A percentile compares a stretch with the other conserved stretches of the same genome.
phyloP scores from a whole-genome alignment of 1,284 basidiomycete genomes.

The Apiotrichum siamense region DNA sequence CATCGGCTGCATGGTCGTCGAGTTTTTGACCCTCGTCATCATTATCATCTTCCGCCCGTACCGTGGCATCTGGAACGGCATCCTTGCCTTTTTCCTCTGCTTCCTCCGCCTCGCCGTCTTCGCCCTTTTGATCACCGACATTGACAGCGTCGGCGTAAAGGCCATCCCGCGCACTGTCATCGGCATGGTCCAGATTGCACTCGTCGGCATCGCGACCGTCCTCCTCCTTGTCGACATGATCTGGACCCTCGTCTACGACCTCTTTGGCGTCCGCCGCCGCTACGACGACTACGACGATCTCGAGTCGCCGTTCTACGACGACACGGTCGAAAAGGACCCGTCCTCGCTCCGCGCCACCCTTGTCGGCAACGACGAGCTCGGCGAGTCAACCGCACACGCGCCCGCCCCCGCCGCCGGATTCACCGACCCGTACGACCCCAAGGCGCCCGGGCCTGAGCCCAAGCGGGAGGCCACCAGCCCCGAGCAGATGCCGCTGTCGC shows the following conservation, averaged over 20 bases:
- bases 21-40: constrained; percentile 57
- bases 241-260: constrained; percentile 57
- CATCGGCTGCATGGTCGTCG: constrained; percentile 62
- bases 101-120: constrained; percentile 41
- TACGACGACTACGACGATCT: constrained; percentile 45
- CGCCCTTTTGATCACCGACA: constrained; percentile 45
- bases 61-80: constrained; percentile 46
- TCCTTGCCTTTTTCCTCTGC: constrained; percentile 34
- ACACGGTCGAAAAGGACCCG: background rate
- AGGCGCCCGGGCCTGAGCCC: constrained; percentile 13
- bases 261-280: constrained; percentile 13
- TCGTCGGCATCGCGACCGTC: constrained; percentile 43
- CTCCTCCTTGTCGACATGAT: constrained; percentile 73
- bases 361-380: background rate
- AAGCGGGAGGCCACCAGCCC: constrained; percentile 41
- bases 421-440: constrained; percentile 38
- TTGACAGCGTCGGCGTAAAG: constrained; percentile 34
- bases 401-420: background rate
- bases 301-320: constrained; percentile 15
- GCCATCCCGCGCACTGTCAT: constrained; percentile 43
- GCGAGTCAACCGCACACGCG: background rate
- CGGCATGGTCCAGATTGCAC: constrained; percentile 44
- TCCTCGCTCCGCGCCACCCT: background rate
- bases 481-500: background rate
- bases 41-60: constrained; percentile 53